Percentiles rank a stretch among this genome's conserved stretches.
phyloP scores from a whole-genome alignment of 805 yeast genomes.

The Cyberlindnera veronae region DNA sequence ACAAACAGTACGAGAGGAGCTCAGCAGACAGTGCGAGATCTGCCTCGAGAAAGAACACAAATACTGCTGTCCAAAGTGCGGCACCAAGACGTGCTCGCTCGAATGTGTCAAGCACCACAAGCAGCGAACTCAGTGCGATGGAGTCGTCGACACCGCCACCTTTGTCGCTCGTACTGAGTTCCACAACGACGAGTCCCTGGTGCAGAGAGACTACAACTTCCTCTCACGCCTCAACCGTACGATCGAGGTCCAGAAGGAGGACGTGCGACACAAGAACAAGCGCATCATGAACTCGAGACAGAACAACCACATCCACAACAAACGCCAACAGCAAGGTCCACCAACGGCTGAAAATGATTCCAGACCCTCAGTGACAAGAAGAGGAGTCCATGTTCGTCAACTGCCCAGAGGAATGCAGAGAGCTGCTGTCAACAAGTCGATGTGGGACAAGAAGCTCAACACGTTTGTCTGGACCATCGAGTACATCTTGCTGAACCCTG shows the following conservation, averaged over 20 bases:
- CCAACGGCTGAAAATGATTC: conserved; percentile 1
- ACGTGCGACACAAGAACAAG: conserved; percentile 41
- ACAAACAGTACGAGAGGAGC: conserved; percentile 6
- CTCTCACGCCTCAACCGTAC: conserved; percentile 56
- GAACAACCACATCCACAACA: conserved; percentile 15
- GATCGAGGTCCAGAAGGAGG: conserved; percentile 55
- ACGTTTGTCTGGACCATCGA: conserved; percentile 78
- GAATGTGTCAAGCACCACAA: conserved; percentile 74
- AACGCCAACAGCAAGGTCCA: conserved; percentile 23
- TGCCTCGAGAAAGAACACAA: conserved; percentile 44
- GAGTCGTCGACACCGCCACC: conserved; percentile 56
- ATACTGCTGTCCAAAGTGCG: conserved; percentile 83
- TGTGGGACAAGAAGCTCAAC: conserved; percentile 61
- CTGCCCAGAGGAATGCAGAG: conserved; percentile 77
- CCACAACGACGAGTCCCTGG: conserved; percentile 29
- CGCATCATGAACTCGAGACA: conserved; percentile 33
- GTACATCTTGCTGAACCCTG: conserved; percentile 47
- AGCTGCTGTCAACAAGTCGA: conserved; percentile 57
- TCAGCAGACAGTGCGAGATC: conserved; percentile 37
- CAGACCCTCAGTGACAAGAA: conserved; percentile 34
- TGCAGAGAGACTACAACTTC: conserved; percentile 84
- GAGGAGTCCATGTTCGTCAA: conserved; percentile 63
- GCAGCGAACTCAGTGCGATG: conserved; percentile 57
- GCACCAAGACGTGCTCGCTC: conserved; percentile 60
- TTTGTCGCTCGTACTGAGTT: conserved; percentile 51